Evolutionary conservation across 495 filamentous ascomycete species (phyloP), one percentile per base, ranked within the genome.

Genomic region (Pyronema domesticum): DNA sequence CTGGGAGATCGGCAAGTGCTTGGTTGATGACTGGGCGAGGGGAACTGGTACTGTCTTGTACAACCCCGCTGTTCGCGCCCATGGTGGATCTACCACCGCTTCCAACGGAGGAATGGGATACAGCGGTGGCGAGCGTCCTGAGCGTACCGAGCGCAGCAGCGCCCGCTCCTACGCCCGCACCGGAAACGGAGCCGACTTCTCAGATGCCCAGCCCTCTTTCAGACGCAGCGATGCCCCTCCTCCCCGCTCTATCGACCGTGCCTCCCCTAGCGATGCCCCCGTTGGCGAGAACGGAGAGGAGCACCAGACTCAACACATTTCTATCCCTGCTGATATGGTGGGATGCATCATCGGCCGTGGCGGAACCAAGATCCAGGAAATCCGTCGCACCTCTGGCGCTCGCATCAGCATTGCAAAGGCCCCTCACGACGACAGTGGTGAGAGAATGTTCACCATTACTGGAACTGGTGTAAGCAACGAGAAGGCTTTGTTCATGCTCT

Each of bases 371-470:
- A 98, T 98, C 65, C 93, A 85, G 65, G 91, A 98, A 70, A 98
- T 98, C 61, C 81, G 91, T 63, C 88, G 93, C 71, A 87, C 79
- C 54, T 98, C 91, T 58, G 89, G 89, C 53, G 91, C 91, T 53
- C 82, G 88, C 58, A 98, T 98, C 71, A 95, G 87, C 55, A 98
- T 98, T 68, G 91, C 91, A 59, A 98, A 98, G 75, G 85, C 87
- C 18, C 87, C 93, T 35, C 91, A 98, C 62, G 91, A 96, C 60
- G 93, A 96, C 54, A 89, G 86, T 46, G 91, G 91, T 51, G 91
- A 98, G 76, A 80, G 91, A 63, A 96, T 98, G 91, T 98, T 96
- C 73, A 96, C 91, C 58, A 95, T 98, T 67, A 95, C 93, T 77
- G 91, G 91, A 56, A 93, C 85, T 54, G 80, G 82, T 19, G 77